Conservation (phyloP, 2,329 filamentous ascomycete genomes). For the Ceratocystis lukuohia region DNA sequence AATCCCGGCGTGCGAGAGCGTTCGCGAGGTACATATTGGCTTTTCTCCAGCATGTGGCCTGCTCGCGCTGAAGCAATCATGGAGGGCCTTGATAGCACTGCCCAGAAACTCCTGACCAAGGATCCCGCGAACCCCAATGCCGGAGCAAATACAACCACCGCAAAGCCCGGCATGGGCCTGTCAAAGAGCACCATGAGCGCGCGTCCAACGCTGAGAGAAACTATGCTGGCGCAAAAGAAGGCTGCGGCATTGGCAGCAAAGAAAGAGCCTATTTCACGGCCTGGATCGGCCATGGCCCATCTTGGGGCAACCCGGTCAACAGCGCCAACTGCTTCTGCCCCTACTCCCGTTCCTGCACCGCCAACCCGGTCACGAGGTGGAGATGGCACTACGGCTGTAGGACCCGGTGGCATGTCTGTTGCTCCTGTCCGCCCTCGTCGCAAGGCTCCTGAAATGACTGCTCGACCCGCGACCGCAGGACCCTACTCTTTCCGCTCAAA, state of each 20-base stretch:
- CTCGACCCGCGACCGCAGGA: constrained; percentile 50
- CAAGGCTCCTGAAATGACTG: constrained; percentile 43
- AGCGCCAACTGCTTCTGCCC: constrained; percentile 24
- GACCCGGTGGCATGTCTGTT: constrained; percentile 46
- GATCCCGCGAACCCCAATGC: constrained; percentile 70
- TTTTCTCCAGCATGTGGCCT: constrained; percentile 64
- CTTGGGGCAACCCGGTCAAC: constrained; percentile 39
- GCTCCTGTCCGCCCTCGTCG: constrained; percentile 49
- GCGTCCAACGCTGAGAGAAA: constrained; percentile 61
- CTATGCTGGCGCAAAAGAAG: constrained; percentile 72
- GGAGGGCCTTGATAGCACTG: constrained; percentile 60
- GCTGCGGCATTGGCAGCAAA: constrained; percentile 36
- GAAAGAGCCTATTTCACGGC: constrained; percentile 41
- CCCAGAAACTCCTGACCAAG: constrained; percentile 67
- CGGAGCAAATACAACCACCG: constrained; percentile 34
- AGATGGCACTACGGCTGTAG: constrained; percentile 33
- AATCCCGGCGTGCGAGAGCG: constrained; percentile 83
- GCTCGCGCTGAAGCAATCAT: constrained; percentile 66
- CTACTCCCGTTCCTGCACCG: constrained; percentile 23
- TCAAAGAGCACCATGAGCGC: constrained; percentile 48
- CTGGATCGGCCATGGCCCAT: constrained; percentile 51
- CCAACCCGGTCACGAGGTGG: constrained; percentile 19
- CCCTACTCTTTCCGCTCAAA: constrained; percentile 51
- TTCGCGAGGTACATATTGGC: constrained; percentile 78
- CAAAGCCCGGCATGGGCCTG: constrained; percentile 45